Evolutionary conservation across 352 stramenopile genomes (phyloP), one percentile per base, ranked within the genome.

Genomic region (Stephanocyclus meneghinianus): DNA sequence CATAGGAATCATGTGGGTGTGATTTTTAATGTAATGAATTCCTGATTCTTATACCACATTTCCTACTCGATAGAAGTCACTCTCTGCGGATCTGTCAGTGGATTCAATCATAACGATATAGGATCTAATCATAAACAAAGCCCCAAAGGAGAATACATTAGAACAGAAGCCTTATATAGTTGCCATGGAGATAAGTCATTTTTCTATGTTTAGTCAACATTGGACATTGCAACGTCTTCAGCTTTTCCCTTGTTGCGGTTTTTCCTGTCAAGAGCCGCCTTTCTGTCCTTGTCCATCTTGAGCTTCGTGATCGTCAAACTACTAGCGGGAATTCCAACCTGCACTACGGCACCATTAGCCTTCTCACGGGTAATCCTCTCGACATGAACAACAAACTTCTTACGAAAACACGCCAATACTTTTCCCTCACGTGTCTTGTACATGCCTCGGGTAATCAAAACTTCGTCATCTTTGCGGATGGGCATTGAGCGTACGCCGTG

Each of bases 301-400:
- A 99, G 91, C 92, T 99, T 99, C 80, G 97, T 99, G 92, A 99
- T 99, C 63, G 98, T 92, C 64, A 99, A 93, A 90, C 98, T 98
- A 60, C 96, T 99, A 48, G 97, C 94, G 86, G 98, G 95, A 82
- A 99, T 97, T 86, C 97, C 97, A 71, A 99, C 96, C 50, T 96
- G 95, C 74, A 99, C 96, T 57, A 93, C 94, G 63, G 95, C 91
- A 78, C 96, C 97, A 91, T 99, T 99, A 65, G 95, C 95, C 95
- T 99, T 99, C 84, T 99, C 96, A 69, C 96, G 93, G 56, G 97
- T 97, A 76, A 99, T 95, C 83, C 97, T 95, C 87, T 99, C 97
- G 74, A 99, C 95, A 92, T 99, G 97, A 83, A 99, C 97, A 65
- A 99, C 96, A 89, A 98, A 99, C 94, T 99, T 99, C 91, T 98